phyloP scores from a whole-genome alignment of 768 basidiomycete genomes.

The Phlegmacium glaucopus region DNA sequence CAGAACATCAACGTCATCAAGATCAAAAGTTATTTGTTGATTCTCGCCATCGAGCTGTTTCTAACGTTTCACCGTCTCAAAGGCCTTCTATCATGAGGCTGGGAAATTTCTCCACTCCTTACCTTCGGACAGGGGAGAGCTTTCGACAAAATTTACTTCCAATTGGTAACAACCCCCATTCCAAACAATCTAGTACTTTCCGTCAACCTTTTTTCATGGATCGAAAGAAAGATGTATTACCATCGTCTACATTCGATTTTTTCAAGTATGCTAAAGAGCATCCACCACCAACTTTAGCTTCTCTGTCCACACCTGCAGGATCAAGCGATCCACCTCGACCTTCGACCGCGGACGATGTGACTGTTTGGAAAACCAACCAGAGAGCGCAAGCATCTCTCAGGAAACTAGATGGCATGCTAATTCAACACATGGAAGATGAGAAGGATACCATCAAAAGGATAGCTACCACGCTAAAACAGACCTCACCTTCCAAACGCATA shows the following conservation, averaged over 20 bases:
- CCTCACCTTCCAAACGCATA: constrained; percentile 10
- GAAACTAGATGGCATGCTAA: constrained; percentile 75
- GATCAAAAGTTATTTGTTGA: constrained; percentile 25
- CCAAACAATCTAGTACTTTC: constrained; percentile 43
- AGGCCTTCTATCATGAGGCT: constrained; percentile 55
- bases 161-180: constrained; percentile 26
- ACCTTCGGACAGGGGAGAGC: constrained; percentile 38
- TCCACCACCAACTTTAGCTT: constrained; percentile 16
- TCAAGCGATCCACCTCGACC: constrained; percentile 15
- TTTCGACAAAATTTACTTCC: constrained; percentile 23
- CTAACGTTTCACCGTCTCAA: constrained; percentile 28
- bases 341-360: constrained; percentile 29
- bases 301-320: constrained; percentile 6
- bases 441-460: constrained; percentile 78
- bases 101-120: constrained; percentile 69
- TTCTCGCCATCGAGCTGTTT: constrained; percentile 34
- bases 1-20: constrained; percentile 15
- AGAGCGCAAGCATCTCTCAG: constrained; percentile 55
- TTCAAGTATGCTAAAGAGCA: constrained; percentile 44
- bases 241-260: constrained; percentile 42
- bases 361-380: constrained; percentile 32
- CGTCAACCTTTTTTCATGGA: constrained; percentile 45
- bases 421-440: constrained; percentile 82
- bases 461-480: constrained; percentile 42
- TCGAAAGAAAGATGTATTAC: constrained; percentile 37